These are phyloP conservation scores for Hygrophila difformis DNA, from an alignment of 257 asterid species.

Conservation along the genomic window DNA sequence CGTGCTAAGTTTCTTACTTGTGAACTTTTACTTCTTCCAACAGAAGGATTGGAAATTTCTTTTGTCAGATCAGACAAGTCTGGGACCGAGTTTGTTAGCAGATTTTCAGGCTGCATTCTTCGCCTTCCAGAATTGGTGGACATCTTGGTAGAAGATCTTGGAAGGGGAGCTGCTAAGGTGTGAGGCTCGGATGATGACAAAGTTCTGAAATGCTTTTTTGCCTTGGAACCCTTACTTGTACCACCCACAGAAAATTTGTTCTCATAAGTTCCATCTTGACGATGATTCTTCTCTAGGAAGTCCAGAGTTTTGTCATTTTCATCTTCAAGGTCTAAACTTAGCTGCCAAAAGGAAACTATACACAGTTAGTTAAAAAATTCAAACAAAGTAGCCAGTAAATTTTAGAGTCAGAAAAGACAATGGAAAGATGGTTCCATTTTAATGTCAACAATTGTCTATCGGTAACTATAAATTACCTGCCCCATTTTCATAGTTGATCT, in stretches of 20 bases:
- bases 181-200: slow-evolving; percentile 51
- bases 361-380: slow-evolving; percentile 39
- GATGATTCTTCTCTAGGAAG: slow-evolving; percentile 31
- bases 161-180: slow-evolving; percentile 44
- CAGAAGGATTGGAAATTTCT: slow-evolving; percentile 69
- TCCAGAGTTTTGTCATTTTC: slow-evolving; percentile 44
- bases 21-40: slow-evolving; percentile 44
- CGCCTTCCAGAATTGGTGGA: slow-evolving; percentile 49
- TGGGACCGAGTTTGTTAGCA: slow-evolving; percentile 85
- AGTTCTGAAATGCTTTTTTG: slow-evolving; percentile 45
- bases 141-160: slow-evolving; percentile 48
- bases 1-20: slow-evolving; percentile 55
- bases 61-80: slow-evolving; percentile 74
- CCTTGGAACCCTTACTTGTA: slow-evolving; percentile 29
- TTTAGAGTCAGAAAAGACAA: slow-evolving; percentile 16
- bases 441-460: slow-evolving; percentile 9
- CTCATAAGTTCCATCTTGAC: slow-evolving; percentile 32
- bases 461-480: slow-evolving; percentile 52
- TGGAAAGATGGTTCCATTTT: slow-evolving; percentile 6
- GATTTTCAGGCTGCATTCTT: slow-evolving; percentile 70
- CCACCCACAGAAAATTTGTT: slow-evolving; percentile 39
- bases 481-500: slow-evolving; percentile 43
- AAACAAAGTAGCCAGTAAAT: slow-evolving; percentile 22
- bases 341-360: slow-evolving; percentile 56
- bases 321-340: slow-evolving; percentile 51